Base-by-base conservation (phyloP, 805 yeast genomes). In the Starmerella bombicola region DNA sequence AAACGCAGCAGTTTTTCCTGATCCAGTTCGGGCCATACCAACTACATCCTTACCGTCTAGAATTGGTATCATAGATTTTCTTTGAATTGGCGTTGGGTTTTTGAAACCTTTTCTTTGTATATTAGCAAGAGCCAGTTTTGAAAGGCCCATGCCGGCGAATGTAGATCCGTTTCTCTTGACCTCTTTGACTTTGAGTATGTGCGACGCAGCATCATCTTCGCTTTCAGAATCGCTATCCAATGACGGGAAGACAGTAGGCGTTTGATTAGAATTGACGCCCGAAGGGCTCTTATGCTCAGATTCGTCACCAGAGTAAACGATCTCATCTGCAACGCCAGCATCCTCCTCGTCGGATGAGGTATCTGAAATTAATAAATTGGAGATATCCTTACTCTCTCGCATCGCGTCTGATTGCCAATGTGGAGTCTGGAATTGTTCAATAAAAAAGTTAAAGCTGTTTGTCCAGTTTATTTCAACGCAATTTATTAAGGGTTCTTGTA, bases 1-100 rank as follows among this genome's bases (percentile, higher is more conserved):
- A 58, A 91, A 91, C 1, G 98, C 97, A 7, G 98, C 98, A 0
- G 99, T 91, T 58, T 91, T 91, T 69, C 99, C 99, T 20, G 95
- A 82, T 55, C 99, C 99, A 0, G 99, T 91, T 56, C 99, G 73
- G 13, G 99, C 99, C 99, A 91, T 91, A 57, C 96, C 99, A 13
- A 91, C 98, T 31, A 91, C 93, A 63, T 91, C 98, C 56, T 93
- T 70, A 41, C 76, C 80, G 35, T 80, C 83, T 65, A 91, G 66
- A 44, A 91, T 78, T 41, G 85, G 67, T 0, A 98, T 98, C 43
- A 91, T 82, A 3, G 98, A 79, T 58, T 88, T 91, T 49, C 98
- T 71, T 64, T 91, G 99, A 60, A 91, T 91, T 1, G 99, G 99
- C 0, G 99, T 91, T 12, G 99, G 99, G 50, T 80, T 91, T 50